Base-by-base conservation (phyloP, 2,329 filamentous ascomycete genomes). In the Colletotrichum tofieldiae region DNA sequence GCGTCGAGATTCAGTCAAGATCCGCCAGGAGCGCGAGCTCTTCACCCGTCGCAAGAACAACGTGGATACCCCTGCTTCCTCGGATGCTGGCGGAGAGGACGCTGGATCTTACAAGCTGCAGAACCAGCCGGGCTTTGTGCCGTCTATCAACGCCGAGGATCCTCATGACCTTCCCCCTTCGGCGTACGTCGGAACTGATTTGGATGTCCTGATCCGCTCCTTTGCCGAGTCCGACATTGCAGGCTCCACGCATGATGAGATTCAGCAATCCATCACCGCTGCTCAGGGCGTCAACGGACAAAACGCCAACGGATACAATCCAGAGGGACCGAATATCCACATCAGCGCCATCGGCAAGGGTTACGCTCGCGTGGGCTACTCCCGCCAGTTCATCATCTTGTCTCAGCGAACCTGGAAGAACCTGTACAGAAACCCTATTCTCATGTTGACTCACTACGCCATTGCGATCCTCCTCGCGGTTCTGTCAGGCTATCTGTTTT, bases 391-490 rank as follows among this genome's bases (percentile, higher is more conserved):
- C 82, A 79, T 92, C 66, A 98, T 99, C 76, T 86, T 99, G 16
- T 97, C 96, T 0, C 89, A 92, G 77, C 91, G 96, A 56, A 99
- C 96, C 0, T 99, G 96, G 96, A 95, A 93, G 79, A 99, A 99
- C 79, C 88, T 99, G 8, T 98, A 99, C 85, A 92, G 96, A 69
- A 98, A 99, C 81, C 96, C 96, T 1, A 95, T 98, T 90, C 86
- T 99, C 72, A 99, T 99, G 96, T 89, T 99, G 70, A 98, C 95
- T 0, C 96, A 99, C 83, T 99, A 98, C 80, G 96, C 96, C 47
- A 98, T 98, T 76, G 95, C 96, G 9, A 98, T 99, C 73, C 85
- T 98, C 0, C 89, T 99, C 7, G 96, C 95, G 1, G 96, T 98
- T 6, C 93, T 99, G 70, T 95, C 96, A 2, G 96, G 96, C 4